Conservation (phyloP, 495 filamentous ascomycete species). For the Astrocystis sublimbata region DNA sequence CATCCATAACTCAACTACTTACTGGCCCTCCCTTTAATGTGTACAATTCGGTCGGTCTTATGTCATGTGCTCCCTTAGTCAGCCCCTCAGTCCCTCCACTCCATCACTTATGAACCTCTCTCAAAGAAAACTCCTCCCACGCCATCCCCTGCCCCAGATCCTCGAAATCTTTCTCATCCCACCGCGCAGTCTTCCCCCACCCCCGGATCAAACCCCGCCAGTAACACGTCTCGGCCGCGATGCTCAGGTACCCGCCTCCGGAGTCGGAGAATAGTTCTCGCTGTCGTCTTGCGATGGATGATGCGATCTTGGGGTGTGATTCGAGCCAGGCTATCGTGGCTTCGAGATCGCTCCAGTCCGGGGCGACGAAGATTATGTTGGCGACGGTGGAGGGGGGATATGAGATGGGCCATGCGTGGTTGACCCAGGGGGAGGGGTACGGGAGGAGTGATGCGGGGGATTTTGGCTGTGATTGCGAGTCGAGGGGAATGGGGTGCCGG, state of each 20-base stretch:
- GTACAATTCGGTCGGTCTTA: too few species aligned
- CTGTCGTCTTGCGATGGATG: slow-evolving; percentile 52
- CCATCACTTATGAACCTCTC: slow-evolving; percentile 28
- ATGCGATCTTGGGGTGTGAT: slow-evolving; percentile 42
- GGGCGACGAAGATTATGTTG: slow-evolving; percentile 54
- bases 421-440: slow-evolving; percentile 31
- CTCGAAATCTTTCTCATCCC: slow-evolving; percentile 37
- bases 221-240: slow-evolving; percentile 55
- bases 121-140: slow-evolving; percentile 47
- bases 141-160: slow-evolving; percentile 36
- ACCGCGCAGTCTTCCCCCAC: slow-evolving; percentile 45
- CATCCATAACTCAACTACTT: too few species aligned
- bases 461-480: slow-evolving; percentile 7
- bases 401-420: slow-evolving; percentile 37
- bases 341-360: slow-evolving; percentile 55
- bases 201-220: slow-evolving; percentile 52
- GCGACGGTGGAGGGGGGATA: slow-evolving; percentile 40
- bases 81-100: too few species aligned
- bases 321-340: slow-evolving; percentile 45
- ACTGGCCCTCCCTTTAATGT: too few species aligned
- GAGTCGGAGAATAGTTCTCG: slow-evolving; percentile 44
- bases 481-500: slow-evolving; percentile 1
- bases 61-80: too few species aligned
- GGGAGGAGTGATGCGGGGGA: not conserved
- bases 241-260: slow-evolving; percentile 48